A percentile compares a stretch with the other conserved stretches of the same genome.
Evolutionary conservation across 345 rosid species (phyloP).

Genomic region (Sonneratia caseolaris): DNA sequence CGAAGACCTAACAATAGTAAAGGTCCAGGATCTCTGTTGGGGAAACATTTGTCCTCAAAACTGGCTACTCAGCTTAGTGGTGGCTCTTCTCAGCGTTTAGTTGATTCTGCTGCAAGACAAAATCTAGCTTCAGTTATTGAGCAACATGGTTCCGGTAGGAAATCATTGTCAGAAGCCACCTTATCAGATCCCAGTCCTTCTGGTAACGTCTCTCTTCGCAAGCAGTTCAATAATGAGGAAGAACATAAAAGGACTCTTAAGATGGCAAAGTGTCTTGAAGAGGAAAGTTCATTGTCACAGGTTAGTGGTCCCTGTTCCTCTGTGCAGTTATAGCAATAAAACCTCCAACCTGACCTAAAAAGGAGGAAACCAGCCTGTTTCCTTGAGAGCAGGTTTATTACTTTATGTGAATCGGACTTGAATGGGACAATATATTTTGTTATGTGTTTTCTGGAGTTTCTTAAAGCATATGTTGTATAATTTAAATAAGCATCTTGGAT

Average conservation of each 20-base stretch:
- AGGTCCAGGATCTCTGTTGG: slow-evolving; percentile 39
- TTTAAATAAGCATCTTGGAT: neutral
- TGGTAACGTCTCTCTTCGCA: slow-evolving; percentile 69
- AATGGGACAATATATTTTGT: neutral
- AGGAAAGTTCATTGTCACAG: slow-evolving; percentile 30
- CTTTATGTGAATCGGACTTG: neutral
- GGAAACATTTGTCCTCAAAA: slow-evolving; percentile 47
- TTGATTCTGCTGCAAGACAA: slow-evolving; percentile 52
- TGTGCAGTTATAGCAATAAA: neutral
- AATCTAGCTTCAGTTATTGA: slow-evolving; percentile 73
- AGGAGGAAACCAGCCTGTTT: neutral
- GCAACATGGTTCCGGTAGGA: slow-evolving; percentile 83
- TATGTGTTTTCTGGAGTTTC: neutral
- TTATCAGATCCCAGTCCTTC: slow-evolving; percentile 45
- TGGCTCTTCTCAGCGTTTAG: slow-evolving; percentile 52
- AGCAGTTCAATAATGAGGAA: slow-evolving; percentile 68
- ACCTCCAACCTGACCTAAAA: neutral
- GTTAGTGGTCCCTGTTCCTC: slow-evolving; percentile 22
- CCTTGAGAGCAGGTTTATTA: neutral
- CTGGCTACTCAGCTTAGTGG: slow-evolving; percentile 36
- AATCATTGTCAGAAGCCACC: slow-evolving; percentile 71
- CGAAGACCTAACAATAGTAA: slow-evolving; percentile 39
- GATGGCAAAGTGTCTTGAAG: slow-evolving; percentile 40
- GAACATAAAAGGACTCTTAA: slow-evolving; percentile 37
- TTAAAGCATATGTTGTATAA: neutral